Conservation (phyloP, 2,329 filamentous ascomycete species). For the Cytospora paraplurivora region DNA sequence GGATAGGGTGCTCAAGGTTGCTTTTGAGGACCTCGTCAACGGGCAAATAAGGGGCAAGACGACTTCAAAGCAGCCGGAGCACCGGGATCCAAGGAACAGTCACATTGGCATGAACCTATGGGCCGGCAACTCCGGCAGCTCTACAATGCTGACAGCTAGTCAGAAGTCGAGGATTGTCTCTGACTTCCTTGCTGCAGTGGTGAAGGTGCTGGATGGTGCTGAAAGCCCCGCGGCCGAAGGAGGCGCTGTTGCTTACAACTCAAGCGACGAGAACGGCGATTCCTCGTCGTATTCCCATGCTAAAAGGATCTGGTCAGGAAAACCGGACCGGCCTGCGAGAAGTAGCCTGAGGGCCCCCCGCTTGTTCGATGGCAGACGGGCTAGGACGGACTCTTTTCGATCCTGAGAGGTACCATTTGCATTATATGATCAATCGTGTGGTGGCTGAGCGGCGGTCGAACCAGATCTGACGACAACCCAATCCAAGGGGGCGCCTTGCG, state of each 20-base stretch:
- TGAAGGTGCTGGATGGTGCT: background rate
- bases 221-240: background rate
- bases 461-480: background rate
- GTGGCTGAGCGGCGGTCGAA: background rate
- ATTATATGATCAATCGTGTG: background rate
- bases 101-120: no score
- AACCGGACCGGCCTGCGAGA: background rate
- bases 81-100: background rate
- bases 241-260: background rate
- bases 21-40: constrained; percentile 12
- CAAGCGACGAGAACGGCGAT: background rate
- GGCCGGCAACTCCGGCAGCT: background rate
- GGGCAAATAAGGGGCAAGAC: background rate
- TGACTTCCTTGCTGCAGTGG: background rate
- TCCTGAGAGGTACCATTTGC: background rate
- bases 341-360: background rate
- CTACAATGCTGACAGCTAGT: background rate
- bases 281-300: background rate
- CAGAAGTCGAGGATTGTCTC: background rate
- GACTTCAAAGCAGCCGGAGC: background rate
- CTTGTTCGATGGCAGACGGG: background rate
- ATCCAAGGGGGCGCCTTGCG: background rate
- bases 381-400: background rate
- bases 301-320: background rate
- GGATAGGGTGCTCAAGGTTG: constrained; percentile 12